Percentiles rank a stretch among this genome's conserved stretches.
Evolutionary conservation across 768 basidiomycete species (phyloP).

Genomic region (Pleurotus ostreatus): DNA sequence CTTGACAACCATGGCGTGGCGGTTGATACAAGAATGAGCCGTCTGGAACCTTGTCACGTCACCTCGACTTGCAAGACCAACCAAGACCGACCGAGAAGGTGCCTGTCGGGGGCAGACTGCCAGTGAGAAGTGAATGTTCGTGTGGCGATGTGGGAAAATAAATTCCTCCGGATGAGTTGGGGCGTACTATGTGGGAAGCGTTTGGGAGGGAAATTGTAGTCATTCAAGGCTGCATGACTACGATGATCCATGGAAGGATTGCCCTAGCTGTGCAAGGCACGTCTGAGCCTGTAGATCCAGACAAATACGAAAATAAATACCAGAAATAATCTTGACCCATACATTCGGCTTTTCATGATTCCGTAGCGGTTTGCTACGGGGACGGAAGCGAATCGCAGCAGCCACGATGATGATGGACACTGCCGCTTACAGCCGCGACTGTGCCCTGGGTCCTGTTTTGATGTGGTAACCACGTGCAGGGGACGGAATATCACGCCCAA

Average conservation of each 20-base stretch:
- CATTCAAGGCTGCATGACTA: neutral
- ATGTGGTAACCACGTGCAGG: conserved; percentile 3
- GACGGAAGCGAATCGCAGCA: neutral
- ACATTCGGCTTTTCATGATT: neutral
- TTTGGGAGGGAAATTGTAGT: neutral
- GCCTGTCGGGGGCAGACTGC: neutral
- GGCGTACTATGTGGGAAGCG: neutral
- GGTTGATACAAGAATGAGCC: too few species aligned
- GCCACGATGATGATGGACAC: neutral
- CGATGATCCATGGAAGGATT: neutral
- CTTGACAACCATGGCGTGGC: too few species aligned
- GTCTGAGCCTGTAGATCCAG: conserved; percentile 1
- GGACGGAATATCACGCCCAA: neutral
- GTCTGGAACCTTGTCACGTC: too few species aligned
- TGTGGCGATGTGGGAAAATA: neutral
- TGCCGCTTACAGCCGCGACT: neutral
- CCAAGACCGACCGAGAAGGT: neutral
- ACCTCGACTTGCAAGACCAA: too few species aligned
- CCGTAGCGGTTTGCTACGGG: conserved; percentile 3
- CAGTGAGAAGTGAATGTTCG: neutral
- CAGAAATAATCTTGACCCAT: neutral
- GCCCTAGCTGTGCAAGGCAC: conserved; percentile 8
- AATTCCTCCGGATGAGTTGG: neutral
- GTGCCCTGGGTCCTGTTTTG: neutral
- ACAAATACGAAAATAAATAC: neutral